Conservation (phyloP, 345 rosid species). For the Salix brachista region DNA sequence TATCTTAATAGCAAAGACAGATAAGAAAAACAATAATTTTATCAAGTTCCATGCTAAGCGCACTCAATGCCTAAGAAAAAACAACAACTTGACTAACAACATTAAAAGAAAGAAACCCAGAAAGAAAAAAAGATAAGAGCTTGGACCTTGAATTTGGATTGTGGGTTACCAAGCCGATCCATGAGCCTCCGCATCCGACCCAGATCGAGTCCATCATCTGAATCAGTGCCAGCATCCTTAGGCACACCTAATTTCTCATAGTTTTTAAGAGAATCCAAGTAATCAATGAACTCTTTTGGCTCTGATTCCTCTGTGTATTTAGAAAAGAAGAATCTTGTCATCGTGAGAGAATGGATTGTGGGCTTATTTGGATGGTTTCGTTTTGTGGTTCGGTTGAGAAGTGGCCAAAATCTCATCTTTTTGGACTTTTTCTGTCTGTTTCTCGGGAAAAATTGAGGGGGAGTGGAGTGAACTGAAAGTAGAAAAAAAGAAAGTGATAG, state of each 20-base stretch:
- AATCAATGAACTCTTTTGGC: conserved; percentile 52
- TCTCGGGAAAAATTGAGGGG: neutral
- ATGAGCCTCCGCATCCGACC: conserved; percentile 72
- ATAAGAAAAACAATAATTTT: neutral
- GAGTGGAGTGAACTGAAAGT: no score
- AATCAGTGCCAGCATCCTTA: conserved; percentile 83
- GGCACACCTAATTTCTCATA: conserved; percentile 82
- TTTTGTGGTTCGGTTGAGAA: conserved; percentile 1
- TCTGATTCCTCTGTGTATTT: conserved; percentile 40
- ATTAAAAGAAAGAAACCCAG: neutral
- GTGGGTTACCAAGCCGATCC: conserved; percentile 75
- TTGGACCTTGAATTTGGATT: conserved; percentile 60
- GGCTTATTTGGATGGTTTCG: neutral
- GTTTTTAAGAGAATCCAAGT: conserved; percentile 76
- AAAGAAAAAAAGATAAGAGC: conserved; percentile 1
- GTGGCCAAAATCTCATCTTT: conserved; percentile 20
- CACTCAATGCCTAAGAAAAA: neutral
- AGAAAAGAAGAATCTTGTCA: conserved; percentile 14
- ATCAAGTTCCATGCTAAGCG: neutral
- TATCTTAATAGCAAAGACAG: neutral
- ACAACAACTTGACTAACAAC: neutral
- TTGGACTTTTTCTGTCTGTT: neutral
- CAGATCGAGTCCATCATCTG: conserved; percentile 79
- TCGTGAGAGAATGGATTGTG: neutral
- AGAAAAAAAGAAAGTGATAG: no score